Evolutionary conservation across 2,329 filamentous ascomycete species (phyloP).

Genomic region (Penicillium sp.): DNA sequence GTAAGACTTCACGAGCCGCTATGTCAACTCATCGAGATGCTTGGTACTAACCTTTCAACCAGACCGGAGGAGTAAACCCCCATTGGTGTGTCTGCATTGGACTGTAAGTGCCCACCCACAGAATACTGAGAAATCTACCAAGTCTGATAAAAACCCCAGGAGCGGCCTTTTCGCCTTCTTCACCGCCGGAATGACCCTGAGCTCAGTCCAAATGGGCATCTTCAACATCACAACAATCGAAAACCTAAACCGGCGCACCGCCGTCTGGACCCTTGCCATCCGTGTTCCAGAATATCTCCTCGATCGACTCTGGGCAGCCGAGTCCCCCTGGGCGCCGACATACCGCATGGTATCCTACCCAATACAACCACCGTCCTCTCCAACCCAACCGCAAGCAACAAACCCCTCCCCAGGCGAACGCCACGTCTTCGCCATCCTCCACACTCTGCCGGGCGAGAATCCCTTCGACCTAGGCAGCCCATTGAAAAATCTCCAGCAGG

Average conservation of each 20-base stretch:
- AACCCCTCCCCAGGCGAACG: slow-evolving; percentile 49
- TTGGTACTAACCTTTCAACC: slow-evolving; percentile 12
- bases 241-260: slow-evolving; percentile 59
- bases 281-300: slow-evolving; percentile 56
- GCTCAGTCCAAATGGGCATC: slow-evolving; percentile 66
- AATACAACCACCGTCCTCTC: slow-evolving; percentile 26
- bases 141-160: slow-evolving; percentile 30
- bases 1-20: slow-evolving; percentile 30
- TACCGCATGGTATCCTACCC: slow-evolving; percentile 45
- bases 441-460: slow-evolving; percentile 71
- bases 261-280: slow-evolving; percentile 71
- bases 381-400: slow-evolving; percentile 15
- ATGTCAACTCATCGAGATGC: background rate
- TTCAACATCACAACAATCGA: slow-evolving; percentile 84
- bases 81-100: slow-evolving; percentile 66
- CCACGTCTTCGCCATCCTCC: slow-evolving; percentile 75
- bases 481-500: slow-evolving; percentile 68
- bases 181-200: slow-evolving; percentile 69
- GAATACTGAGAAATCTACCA: background rate
- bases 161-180: slow-evolving; percentile 77
- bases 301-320: slow-evolving; percentile 31
- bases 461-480: slow-evolving; percentile 73
- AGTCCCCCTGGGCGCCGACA: slow-evolving; percentile 33
- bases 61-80: slow-evolving; percentile 49
- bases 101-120: slow-evolving; percentile 45